A percentile compares a stretch with the other conserved stretches of the same genome.
These are phyloP conservation scores for Phaeosphaeria sp. DNA, from an alignment of 2,329 filamentous ascomycete species.

Conservation along the genomic window DNA sequence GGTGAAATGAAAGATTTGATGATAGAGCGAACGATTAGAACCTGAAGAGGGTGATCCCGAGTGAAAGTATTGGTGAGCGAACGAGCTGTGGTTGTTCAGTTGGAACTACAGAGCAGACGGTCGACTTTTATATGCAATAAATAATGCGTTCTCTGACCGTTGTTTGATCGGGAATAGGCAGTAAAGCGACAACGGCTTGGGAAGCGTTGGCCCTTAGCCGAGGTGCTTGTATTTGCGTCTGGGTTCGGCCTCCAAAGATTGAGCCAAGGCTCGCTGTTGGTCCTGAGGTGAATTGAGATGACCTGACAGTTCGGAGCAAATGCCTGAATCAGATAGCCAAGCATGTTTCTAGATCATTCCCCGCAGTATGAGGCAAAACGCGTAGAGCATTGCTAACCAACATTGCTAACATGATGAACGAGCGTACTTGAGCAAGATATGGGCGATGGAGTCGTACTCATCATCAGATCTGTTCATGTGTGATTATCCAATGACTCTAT, in stretches of 20 bases:
- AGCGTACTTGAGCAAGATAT: no score
- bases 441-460: no score
- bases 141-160: background rate
- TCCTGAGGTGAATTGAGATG: background rate
- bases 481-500: no score
- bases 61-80: background rate
- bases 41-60: background rate
- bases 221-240: background rate
- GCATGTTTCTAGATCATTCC: background rate
- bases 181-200: no score
- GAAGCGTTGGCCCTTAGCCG: no score
- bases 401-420: background rate
- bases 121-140: background rate
- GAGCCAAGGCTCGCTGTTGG: no score
- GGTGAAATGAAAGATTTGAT: background rate
- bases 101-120: background rate
- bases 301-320: background rate
- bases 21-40: background rate
- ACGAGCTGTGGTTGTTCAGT: background rate
- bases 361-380: background rate
- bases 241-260: background rate
- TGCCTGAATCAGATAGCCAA: background rate
- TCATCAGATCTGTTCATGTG: no score
- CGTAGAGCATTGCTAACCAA: no score
- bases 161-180: no score